Base-by-base conservation (phyloP, 176 grass and related monocot genomes). In the Triticum aestivum region DNA sequence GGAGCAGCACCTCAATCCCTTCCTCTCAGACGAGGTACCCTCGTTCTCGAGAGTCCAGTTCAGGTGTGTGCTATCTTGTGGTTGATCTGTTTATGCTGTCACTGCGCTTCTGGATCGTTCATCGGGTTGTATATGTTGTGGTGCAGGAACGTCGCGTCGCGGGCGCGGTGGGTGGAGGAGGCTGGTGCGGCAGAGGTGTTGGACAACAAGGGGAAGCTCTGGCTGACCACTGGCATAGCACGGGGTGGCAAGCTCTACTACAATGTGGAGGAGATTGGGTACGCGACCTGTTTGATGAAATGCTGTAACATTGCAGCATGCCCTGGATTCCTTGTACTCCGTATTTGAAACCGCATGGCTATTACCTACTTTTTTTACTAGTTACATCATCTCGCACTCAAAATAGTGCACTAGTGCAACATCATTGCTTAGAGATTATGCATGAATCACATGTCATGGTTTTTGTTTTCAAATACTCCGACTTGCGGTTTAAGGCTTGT, bases 261-360 rank as follows among this genome's bases (percentile, higher is more conserved):
- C 69, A 92, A 94, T 33, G 51, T 98, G 20, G 96, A 98, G 89
- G 96, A 98, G 94, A 94, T 92, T 42, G 71, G 90, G 93, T 94
- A 85, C 15, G 75, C 68, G 27, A 76, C 10, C 27, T 87, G 69
- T 87, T 87, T 18, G 68, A 82, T 56, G n/a, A 83, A 90, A 92
- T 87, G 49, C 42, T 9, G 6, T 37, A 26, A 6, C 17, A 11
- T 18, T 45, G 47, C n/a, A 33, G 4, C 11, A 47, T 14, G 0
- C 41, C 32, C 42, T 9, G 2, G 5, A 44, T 78, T 33, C 14
- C 5, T 77, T 2, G 1, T 64, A 30, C 29, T 30, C 29, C 29
- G 29, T 30, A 23, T 73, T 14, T 44, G 69, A 73, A 3, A 4
- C 2, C 15, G 65, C 13, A n/a, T 20, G 15, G 3, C 24, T 15